A percentile compares a stretch with the other conserved stretches of the same genome.
Evolutionary conservation across 23 red algal genomes (phyloP).

Genomic region (Porphyridium purpureum): DNA sequence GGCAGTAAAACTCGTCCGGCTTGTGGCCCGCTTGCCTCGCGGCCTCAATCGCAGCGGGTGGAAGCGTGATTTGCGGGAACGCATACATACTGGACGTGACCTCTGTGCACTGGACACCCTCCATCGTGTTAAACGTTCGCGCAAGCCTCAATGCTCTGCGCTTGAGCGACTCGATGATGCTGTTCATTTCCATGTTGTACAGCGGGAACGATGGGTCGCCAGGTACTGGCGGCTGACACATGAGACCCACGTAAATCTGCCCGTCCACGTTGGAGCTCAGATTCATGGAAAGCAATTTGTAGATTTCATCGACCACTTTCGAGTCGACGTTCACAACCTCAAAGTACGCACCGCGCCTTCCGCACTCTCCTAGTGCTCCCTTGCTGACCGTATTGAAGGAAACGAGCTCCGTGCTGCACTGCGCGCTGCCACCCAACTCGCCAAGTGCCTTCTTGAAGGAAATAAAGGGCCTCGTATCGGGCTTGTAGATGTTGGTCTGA

Average conservation of each 20-base stretch:
- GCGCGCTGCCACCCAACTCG: too few relatives aligned
- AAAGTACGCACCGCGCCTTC: conserved; percentile 64
- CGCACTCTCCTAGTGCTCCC: conserved; percentile 77
- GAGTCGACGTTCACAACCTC: conserved; percentile 42
- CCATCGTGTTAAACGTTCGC: conserved; percentile 34
- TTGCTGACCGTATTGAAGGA: conserved; percentile 78
- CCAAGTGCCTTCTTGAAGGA: conserved; percentile 70
- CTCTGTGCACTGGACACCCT: conserved; percentile 46
- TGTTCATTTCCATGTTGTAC: conserved; percentile 34
- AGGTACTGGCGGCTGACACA: conserved; percentile 55
- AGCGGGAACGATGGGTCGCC: conserved; percentile 49
- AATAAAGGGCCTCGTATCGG: conserved; percentile 44
- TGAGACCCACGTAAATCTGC: conserved; percentile 61
- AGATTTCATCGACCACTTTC: conserved; percentile 20
- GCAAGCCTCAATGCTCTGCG: conserved; percentile 23
- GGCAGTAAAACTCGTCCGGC: conserved; percentile 63
- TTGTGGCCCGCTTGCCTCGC: conserved; percentile 16
- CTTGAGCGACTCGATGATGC: conserved; percentile 25
- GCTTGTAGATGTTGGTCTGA: conserved; percentile 61
- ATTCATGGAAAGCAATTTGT: conserved; percentile 55
- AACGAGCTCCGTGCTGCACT: conserved; percentile 41
- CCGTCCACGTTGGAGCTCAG: conserved; percentile 80
- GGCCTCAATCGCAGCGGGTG: conserved; percentile 20
- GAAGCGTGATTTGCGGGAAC: conserved; percentile 54
- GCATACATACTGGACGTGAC: conserved; percentile 82